Conservation (phyloP, 179 eudicot species). For the Drosera spatulata region DNA sequence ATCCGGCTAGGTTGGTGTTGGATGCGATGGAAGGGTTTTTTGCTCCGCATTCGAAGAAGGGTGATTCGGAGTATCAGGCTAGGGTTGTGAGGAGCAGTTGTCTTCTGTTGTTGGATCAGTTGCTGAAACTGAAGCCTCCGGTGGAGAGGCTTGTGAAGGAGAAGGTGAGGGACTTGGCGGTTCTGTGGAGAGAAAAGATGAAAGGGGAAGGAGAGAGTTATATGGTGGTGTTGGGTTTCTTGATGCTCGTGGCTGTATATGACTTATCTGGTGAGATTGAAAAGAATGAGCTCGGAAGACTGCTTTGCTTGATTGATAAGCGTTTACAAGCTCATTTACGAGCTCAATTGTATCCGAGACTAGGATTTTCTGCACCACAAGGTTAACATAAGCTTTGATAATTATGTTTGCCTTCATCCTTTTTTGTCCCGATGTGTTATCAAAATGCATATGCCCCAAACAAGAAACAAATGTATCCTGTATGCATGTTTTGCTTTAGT, state of each 20-base stretch:
- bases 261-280: conserved; percentile 11
- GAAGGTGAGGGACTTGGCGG: conserved; percentile 16
- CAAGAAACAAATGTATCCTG: too few species aligned
- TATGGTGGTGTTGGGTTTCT: conserved; percentile 26
- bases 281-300: conserved; percentile 13
- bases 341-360: too few species aligned
- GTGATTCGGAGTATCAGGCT: conserved; percentile 7
- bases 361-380: too few species aligned
- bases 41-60: conserved; percentile 14
- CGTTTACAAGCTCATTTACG: too few species aligned
- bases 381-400: too few species aligned
- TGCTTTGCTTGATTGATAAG: neutral
- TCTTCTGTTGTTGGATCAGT: conserved; percentile 21
- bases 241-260: conserved; percentile 27
- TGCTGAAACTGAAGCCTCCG: conserved; percentile 13
- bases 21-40: conserved; percentile 44
- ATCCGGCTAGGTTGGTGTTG: conserved; percentile 30
- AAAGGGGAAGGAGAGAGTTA: conserved; percentile 4
- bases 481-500: too few species aligned
- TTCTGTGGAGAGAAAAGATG: conserved; percentile 22
- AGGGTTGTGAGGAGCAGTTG: conserved; percentile 20
- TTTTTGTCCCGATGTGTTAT: too few species aligned
- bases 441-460: too few species aligned
- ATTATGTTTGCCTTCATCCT: too few species aligned
- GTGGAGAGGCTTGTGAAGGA: conserved; percentile 9